phyloP scores from a whole-genome alignment of 2,329 filamentous ascomycete genomes.

The Penicillium sp. region DNA sequence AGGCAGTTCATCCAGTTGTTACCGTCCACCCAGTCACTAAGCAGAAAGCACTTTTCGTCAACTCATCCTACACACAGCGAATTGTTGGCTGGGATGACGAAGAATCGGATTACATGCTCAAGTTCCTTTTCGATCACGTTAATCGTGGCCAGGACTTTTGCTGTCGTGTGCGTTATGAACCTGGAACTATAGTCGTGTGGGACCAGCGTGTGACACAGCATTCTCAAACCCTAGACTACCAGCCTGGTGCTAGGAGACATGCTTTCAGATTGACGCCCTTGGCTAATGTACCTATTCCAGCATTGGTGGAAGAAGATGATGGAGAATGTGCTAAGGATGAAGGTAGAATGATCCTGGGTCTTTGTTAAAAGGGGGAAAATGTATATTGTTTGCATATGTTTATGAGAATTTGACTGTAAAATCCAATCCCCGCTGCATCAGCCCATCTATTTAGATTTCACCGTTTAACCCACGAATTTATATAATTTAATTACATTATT shows the following conservation, averaged over 20 bases:
- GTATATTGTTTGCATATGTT: too few species aligned
- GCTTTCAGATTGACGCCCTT: constrained; percentile 1
- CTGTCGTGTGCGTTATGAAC: constrained; percentile 21
- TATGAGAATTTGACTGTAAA: neutral
- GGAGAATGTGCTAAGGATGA: constrained; percentile 4
- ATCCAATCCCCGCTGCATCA: neutral
- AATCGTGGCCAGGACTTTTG: constrained; percentile 18
- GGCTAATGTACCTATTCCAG: constrained; percentile 1
- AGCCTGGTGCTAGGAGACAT: neutral
- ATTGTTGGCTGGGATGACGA: constrained; percentile 43
- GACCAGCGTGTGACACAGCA: constrained; percentile 21
- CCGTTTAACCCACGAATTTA: neutral
- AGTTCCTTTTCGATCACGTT: constrained; percentile 31
- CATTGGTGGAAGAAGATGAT: neutral
- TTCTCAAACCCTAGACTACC: constrained; percentile 2
- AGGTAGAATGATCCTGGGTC: neutral
- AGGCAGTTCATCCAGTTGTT: constrained; percentile 28
- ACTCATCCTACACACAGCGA: constrained; percentile 18
- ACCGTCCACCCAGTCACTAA: constrained; percentile 32
- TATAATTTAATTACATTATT: neutral
- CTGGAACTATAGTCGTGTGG: constrained; percentile 25
- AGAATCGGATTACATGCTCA: constrained; percentile 38
- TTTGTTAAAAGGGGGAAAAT: neutral
- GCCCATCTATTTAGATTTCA: too few species aligned
- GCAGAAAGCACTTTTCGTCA: constrained; percentile 31